phyloP scores from a whole-genome alignment of 2,329 filamentous ascomycete species.

The Colletotrichum magnum region DNA sequence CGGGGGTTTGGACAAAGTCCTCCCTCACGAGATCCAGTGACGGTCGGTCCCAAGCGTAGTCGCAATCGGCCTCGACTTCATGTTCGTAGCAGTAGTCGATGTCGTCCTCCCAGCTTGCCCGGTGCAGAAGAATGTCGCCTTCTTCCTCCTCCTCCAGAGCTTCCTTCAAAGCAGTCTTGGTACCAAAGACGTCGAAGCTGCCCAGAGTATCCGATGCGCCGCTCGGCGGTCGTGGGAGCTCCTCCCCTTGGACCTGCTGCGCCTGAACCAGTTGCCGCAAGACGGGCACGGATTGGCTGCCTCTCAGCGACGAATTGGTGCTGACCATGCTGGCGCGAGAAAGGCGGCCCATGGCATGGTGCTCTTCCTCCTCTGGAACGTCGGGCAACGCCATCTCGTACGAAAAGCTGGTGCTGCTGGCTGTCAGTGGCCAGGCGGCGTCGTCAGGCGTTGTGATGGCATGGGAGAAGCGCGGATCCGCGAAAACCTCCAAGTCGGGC shows the following conservation, averaged over 20 bases:
- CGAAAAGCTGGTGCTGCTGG: constrained; percentile 49
- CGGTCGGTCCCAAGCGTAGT: constrained; percentile 75
- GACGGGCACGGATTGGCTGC: constrained; percentile 69
- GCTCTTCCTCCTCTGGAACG: constrained; percentile 75
- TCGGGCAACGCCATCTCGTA: constrained; percentile 66
- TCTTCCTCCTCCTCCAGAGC: constrained; percentile 45
- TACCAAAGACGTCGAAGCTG: constrained; percentile 55
- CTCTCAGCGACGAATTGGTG: constrained; percentile 66
- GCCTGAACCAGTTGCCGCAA: constrained; percentile 60
- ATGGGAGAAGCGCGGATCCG: constrained; percentile 52
- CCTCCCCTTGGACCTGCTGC: constrained; percentile 49
- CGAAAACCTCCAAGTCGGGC: constrained; percentile 43
- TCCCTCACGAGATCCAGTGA: constrained; percentile 63
- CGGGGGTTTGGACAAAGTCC: constrained; percentile 44
- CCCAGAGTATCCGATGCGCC: constrained; percentile 68
- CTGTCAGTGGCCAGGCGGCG: constrained; percentile 60
- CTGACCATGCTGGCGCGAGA: constrained; percentile 62
- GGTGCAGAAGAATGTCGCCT: constrained; percentile 49
- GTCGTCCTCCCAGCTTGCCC: constrained; percentile 75
- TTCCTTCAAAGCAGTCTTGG: constrained; percentile 50
- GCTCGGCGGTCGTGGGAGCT: constrained; percentile 55
- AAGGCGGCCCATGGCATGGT: constrained; percentile 52
- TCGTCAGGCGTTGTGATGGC: constrained; percentile 60
- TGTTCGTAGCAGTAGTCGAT: constrained; percentile 81
- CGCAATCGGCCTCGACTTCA: constrained; percentile 75